Conservation (phyloP, 768 basidiomycete species). For the Boletus bicolor region DNA sequence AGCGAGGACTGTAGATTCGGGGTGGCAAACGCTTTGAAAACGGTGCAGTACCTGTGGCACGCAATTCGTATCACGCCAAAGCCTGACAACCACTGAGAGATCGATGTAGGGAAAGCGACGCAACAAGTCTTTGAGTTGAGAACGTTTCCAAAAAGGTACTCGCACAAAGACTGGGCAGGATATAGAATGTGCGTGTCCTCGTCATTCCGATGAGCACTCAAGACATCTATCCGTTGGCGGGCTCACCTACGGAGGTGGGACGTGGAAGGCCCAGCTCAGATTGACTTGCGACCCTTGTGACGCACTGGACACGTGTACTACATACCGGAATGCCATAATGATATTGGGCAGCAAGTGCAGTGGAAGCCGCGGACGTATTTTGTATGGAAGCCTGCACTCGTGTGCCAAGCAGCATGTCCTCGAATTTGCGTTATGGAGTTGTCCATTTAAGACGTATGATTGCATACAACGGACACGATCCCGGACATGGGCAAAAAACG, state of each 20-base stretch:
- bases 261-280: background rate
- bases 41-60: too few relatives aligned
- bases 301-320: background rate
- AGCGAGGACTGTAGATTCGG: too few relatives aligned
- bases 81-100: too few relatives aligned
- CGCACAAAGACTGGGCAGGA: too few relatives aligned
- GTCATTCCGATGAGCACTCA: background rate
- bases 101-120: too few relatives aligned
- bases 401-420: background rate
- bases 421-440: background rate
- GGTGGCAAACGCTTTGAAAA: too few relatives aligned
- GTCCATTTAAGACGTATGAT: conserved; percentile 1
- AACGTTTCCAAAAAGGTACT: too few relatives aligned
- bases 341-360: background rate
- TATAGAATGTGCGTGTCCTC: too few relatives aligned
- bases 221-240: too few relatives aligned
- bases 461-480: conserved; percentile 5
- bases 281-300: background rate
- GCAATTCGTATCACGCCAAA: too few relatives aligned
- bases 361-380: background rate
- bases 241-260: background rate
- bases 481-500: background rate
- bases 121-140: too few relatives aligned
- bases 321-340: too few relatives aligned
- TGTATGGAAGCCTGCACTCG: background rate